These are phyloP conservation scores for Dipteronia sinensis DNA, from an alignment of 345 rosid species.

Conservation along the genomic window DNA sequence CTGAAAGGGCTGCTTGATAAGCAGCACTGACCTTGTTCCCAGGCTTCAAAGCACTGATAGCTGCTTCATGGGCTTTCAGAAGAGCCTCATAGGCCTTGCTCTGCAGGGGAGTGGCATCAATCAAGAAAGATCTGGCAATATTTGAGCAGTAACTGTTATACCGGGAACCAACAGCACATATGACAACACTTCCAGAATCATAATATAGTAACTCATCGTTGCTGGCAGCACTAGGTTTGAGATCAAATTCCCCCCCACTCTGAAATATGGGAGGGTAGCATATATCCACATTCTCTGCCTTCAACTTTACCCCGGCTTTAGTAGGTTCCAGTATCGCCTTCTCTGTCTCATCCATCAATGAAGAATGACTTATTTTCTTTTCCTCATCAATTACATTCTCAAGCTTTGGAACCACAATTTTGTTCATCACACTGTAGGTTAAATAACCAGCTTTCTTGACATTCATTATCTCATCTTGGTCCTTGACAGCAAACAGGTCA, in stretches of 20 bases:
- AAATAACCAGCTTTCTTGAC: slow-evolving; percentile 53
- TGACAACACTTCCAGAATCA: slow-evolving; percentile 55
- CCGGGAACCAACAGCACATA: slow-evolving; percentile 52
- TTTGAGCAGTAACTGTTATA: slow-evolving; percentile 63
- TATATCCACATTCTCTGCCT: slow-evolving; percentile 59
- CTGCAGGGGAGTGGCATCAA: slow-evolving; percentile 51
- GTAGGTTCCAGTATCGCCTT: slow-evolving; percentile 53
- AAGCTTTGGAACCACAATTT: slow-evolving; percentile 56
- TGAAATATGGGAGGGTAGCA: slow-evolving; percentile 63
- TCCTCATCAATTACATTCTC: slow-evolving; percentile 60
- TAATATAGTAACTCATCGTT: slow-evolving; percentile 45
- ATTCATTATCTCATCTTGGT: slow-evolving; percentile 32
- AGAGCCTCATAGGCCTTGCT: slow-evolving; percentile 58
- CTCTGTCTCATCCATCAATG: slow-evolving; percentile 53
- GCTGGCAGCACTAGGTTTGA: slow-evolving; percentile 58
- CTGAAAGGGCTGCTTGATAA: slow-evolving; percentile 49
- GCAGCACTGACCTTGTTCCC: slow-evolving; percentile 44
- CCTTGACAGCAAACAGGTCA: slow-evolving; percentile 49
- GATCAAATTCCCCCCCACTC: slow-evolving; percentile 54
- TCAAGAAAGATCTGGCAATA: slow-evolving; percentile 48
- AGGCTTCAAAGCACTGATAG: slow-evolving; percentile 44
- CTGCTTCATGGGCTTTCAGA: slow-evolving; percentile 58
- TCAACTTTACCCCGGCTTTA: slow-evolving; percentile 45
- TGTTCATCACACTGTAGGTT: slow-evolving; percentile 42
- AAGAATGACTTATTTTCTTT: slow-evolving; percentile 52